Evolutionary conservation across 495 filamentous ascomycete genomes (phyloP).

Genomic region (Paragyromitra xinjiangensis): DNA sequence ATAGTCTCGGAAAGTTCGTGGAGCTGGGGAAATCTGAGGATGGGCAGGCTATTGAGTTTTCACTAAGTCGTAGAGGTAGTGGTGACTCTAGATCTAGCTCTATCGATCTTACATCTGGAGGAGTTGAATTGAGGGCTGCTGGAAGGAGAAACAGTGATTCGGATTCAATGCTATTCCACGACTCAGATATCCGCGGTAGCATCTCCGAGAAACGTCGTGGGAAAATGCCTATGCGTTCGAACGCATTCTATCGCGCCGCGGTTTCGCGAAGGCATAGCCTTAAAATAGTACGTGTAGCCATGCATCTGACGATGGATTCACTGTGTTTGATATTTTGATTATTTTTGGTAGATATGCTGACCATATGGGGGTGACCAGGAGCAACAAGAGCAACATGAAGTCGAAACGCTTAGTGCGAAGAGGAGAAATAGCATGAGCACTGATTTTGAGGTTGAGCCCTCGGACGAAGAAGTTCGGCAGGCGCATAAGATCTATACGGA

Average conservation of each 20-base stretch:
- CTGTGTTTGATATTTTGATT: background rate
- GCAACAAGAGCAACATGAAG: slow-evolving; percentile 40
- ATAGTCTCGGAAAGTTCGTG: background rate
- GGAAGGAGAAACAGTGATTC: slow-evolving; percentile 13
- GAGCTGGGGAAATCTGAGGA: slow-evolving; percentile 13
- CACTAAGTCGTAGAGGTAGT: slow-evolving; percentile 20
- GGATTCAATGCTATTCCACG: slow-evolving; percentile 1
- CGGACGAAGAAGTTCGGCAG: slow-evolving; percentile 42
- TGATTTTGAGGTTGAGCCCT: slow-evolving; percentile 46
- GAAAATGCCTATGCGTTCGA: slow-evolving; percentile 33
- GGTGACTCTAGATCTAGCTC: slow-evolving; percentile 16
- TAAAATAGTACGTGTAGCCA: slow-evolving; percentile 39
- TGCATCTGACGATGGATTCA: background rate
- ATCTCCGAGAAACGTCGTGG: slow-evolving; percentile 38
- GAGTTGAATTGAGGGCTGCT: background rate
- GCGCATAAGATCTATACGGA: slow-evolving; percentile 34
- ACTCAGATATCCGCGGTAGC: slow-evolving; percentile 27
- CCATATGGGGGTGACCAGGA: slow-evolving; percentile 21
- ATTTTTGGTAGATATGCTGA: slow-evolving; percentile 7
- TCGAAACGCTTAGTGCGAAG: slow-evolving; percentile 25
- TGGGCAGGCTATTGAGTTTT: background rate
- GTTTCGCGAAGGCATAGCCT: slow-evolving; percentile 36
- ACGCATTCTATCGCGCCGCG: slow-evolving; percentile 23
- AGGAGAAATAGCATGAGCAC: slow-evolving; percentile 41
- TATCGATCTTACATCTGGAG: slow-evolving; percentile 30